Base-by-base conservation (phyloP, 768 basidiomycete genomes). In the Boletales sp. region DNA sequence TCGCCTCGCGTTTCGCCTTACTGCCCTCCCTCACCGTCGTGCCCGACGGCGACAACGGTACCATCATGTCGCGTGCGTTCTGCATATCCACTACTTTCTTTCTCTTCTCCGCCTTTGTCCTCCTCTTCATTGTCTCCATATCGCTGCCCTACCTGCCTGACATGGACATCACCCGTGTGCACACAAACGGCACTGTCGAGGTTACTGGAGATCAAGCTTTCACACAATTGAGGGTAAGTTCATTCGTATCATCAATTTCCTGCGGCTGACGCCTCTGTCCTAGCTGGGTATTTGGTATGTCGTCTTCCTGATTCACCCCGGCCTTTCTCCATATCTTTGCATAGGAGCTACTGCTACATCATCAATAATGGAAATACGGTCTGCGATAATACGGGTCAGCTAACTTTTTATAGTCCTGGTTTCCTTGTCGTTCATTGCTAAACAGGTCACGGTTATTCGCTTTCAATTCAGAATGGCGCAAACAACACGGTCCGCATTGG, bases 221-320 rank as follows among this genome's bases (percentile, higher is more conserved):
- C 32, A 68, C 67, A 14, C 67, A 84, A 57, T 58, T 82, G 35
- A 76, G 82, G 45, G 86, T 86, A 59, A 67, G 83, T 77, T 3
- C 41, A n/a, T 32, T 30, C 36, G 10, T 39, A 4, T 8, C 6
- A 42, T 35, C 18, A 4, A 42, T 18, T 41, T 49, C 21, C 48
- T 31, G 30, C 37, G 30, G 32, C 28, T 54, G 14, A 50, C 38
- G 45, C 36, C 12, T 15, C 48, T 28, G 7, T 28, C 9, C 7
- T 47, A 90, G 87, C 76, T 87, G 59, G 88, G 88, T 57, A 73
- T 87, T 31, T 90, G 87, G 87, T 87, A 50, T 47, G 66, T 57
- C 32, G 30, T 15, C 40, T 41, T 48, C 46, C 32, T n/a, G 8
- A 31, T 38, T 41, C 17, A 19, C n/a, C 7, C 14, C 1, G 12